Evolutionary conservation across 2,329 filamentous ascomycete species (phyloP), one percentile per base, ranked within the genome.

Genomic region (Gnomoniopsis sp.): DNA sequence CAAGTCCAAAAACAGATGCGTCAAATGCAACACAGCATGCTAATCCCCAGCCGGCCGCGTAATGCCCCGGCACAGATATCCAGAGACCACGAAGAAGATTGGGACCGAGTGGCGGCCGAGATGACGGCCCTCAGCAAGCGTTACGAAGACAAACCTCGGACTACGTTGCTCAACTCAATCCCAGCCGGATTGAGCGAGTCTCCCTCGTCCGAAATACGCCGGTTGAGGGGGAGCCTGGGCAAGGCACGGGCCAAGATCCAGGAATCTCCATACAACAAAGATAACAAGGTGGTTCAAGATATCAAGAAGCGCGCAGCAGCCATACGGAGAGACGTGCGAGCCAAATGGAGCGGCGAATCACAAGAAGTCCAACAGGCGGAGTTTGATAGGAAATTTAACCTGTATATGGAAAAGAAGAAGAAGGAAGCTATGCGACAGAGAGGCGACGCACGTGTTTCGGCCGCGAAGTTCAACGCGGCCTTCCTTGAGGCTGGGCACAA

Each of bases 381-480:
- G 12, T 34, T 61, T n/a, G 17, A 43, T 7, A 41, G 23, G 17
- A 34, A 43, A 15, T 23, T 43, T 17, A 48, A 23, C 21, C n/a
- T 41, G 19, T 50, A 55, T 21, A 17, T 34, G 17, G 43, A 54
- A 10, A 54, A 54, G n/a, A 54, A 54, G 43, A 47, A 26, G 36
- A n/a, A 17, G 8, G 10, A 46, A 17, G 54, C 3, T 41, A 52
- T 21, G 26, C 53, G 51, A 8, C 19, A 33, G 15, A 49, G 34
- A 43, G 43, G 21, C 17, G 26, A 53, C 17, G 17, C 17, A 6
- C 43, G 19, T 14, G 34, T 49, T 12, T 41, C 52, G 2, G 8
- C 26, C 26, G 26, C 26, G 26, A 4, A 8, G 8, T 30, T 30
- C 8, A 47, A 48, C 12, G 52, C 59, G 17, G 36, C 55, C 1